Evolutionary conservation across 192 early-diverging fungal genomes (phyloP).

Genomic region (Podochytrium sp.): DNA sequence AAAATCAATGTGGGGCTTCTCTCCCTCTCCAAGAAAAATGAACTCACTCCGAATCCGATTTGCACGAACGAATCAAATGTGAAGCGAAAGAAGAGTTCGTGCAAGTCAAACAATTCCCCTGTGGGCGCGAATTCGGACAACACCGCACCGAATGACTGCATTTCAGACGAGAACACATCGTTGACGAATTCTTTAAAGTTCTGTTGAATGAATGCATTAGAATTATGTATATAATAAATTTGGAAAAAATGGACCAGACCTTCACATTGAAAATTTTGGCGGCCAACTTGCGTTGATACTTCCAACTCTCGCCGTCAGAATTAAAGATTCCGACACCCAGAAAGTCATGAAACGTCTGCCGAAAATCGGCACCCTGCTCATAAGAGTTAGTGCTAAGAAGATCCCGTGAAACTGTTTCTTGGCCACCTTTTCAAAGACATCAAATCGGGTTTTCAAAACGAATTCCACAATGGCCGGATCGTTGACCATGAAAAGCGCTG

Average conservation of each 20-base stretch:
- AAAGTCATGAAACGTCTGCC: background rate
- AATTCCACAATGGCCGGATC: constrained; percentile 41
- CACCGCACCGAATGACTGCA: constrained; percentile 18
- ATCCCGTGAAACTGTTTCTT: background rate
- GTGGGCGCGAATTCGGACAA: background rate
- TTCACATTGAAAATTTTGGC: constrained; percentile 50
- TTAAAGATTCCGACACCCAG: constrained; percentile 75
- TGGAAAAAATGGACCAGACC: background rate
- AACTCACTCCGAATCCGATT: constrained; percentile 39
- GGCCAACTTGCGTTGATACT: constrained; percentile 58
- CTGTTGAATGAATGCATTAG: background rate
- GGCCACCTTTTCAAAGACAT: constrained; percentile 37
- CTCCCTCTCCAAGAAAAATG: background rate
- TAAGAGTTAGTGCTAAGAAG: background rate
- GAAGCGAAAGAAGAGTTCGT: constrained; percentile 45
- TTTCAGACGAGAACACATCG: background rate
- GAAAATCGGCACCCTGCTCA: background rate
- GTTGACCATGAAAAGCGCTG: constrained; percentile 15
- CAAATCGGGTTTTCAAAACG: constrained; percentile 43
- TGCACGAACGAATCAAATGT: constrained; percentile 41
- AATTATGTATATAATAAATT: background rate
- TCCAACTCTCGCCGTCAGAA: constrained; percentile 70
- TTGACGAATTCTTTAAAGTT: constrained; percentile 43
- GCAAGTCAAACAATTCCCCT: constrained; percentile 32
- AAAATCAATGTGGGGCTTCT: no score